Base-by-base conservation (phyloP, 805 yeast genomes). In the Starmerella powellii region DNA sequence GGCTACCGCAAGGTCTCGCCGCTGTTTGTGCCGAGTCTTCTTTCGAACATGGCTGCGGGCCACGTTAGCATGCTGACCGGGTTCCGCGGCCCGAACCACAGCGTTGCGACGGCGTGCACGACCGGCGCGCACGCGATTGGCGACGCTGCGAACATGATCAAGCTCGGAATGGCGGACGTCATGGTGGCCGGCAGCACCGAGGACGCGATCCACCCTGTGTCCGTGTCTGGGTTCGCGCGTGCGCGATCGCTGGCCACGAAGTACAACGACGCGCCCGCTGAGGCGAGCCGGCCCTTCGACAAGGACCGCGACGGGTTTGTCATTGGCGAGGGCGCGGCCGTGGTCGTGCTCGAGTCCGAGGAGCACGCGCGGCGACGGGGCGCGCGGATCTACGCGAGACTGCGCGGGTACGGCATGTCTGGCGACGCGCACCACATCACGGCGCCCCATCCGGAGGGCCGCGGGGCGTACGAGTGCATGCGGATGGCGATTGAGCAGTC, bases 121-220 rank as follows among this genome's bases (percentile, higher is more conserved):
- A 86, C 98, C 0, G 99, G 99, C 0, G 73, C 80, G 23, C 93
- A 91, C 56, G 73, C 95, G 0, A 78, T 91, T 37, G 97, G 97
- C 3, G 99, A 91, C 57, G 96, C 95, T 0, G 73, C 69, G 51
- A 73, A 87, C 54, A 78, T 87, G 53, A 83, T 91, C 45, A 64
- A 70, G 46, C 76, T 77, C 42, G 93, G 83, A 3, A 80, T 81
- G 63, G 84, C 88, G 10, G 79, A 86, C 51, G 83, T 80, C 3
- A 82, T 87, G 76, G 68, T 91, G 8, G 91, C 94, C 8, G 98
- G 98, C n/a, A 94, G 95, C 1, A 66, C 94, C 3, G 99, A 91
- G 55, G 77, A 88, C 3, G 72, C 85, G 11, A 66, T 86, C 8
- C 93, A 85, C 56, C 97, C 96, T 1, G 55, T 87, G 29, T 78